Evolutionary conservation across 108 stramenopile species (phyloP).

Genomic region (Nitzschia sp.): DNA sequence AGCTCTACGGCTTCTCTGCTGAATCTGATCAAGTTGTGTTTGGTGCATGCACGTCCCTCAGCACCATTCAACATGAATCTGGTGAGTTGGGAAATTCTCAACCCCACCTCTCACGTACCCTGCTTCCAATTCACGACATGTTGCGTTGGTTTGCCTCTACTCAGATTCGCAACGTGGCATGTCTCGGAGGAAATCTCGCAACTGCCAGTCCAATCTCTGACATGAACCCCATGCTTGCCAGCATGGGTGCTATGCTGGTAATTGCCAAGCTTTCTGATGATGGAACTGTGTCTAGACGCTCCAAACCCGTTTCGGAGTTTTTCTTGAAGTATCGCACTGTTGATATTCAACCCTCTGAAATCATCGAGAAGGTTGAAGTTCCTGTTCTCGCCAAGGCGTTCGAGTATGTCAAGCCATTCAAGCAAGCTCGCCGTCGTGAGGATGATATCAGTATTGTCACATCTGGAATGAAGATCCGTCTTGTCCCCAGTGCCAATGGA

Average conservation of each 20-base stretch:
- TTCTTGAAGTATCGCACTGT: constrained; percentile 89
- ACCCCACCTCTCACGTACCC: constrained; percentile 35
- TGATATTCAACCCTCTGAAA: constrained; percentile 70
- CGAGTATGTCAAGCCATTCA: constrained; percentile 90
- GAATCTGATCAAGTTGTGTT: constrained; percentile 36
- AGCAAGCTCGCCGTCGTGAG: constrained; percentile 91
- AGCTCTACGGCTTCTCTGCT: constrained; percentile 49
- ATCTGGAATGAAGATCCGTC: constrained; percentile 75
- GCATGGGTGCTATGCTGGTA: constrained; percentile 62
- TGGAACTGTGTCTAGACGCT: constrained; percentile 38
- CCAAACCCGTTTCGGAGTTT: constrained; percentile 77
- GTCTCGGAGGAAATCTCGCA: constrained; percentile 91
- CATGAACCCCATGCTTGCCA: constrained; percentile 91
- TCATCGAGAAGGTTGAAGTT: constrained; percentile 78
- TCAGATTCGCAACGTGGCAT: constrained; percentile 94
- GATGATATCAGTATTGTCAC: constrained; percentile 97
- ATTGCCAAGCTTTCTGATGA: constrained; percentile 60
- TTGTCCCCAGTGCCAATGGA: constrained; percentile 42
- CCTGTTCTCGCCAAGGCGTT: constrained; percentile 63
- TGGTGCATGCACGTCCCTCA: constrained; percentile 73
- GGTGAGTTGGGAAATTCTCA: constrained; percentile 30
- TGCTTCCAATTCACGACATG: constrained; percentile 86
- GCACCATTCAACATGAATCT: constrained; percentile 62
- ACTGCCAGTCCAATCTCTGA: constrained; percentile 95
- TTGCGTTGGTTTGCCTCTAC: constrained; percentile 96